Percentiles rank a stretch among this genome's conserved stretches.
Evolutionary conservation across 345 rosid genomes (phyloP).

Genomic region (Microthlaspi erraticum): DNA sequence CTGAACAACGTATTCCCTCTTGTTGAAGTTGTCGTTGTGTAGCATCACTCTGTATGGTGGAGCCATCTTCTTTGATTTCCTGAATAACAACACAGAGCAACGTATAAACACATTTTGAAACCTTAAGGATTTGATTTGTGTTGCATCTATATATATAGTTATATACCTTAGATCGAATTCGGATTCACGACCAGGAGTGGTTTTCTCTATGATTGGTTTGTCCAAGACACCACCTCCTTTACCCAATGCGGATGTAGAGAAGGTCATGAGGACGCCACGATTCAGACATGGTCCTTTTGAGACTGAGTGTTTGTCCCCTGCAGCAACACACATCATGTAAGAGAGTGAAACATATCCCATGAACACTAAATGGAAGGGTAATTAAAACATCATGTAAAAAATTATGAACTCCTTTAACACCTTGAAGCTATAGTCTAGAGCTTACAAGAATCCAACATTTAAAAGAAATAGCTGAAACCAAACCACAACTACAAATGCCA

Average conservation of each 20-base stretch:
- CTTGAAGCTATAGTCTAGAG: neutral
- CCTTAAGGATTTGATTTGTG: too few relatives aligned
- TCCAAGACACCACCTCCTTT: constrained; percentile 81
- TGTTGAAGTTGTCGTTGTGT: constrained; percentile 92
- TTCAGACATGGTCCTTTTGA: constrained; percentile 57
- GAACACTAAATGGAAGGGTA: constrained; percentile 1
- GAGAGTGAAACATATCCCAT: neutral
- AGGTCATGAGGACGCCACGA: constrained; percentile 60
- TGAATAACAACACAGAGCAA: constrained; percentile 33
- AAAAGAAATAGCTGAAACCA: constrained; percentile 11
- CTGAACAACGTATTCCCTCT: constrained; percentile 90
- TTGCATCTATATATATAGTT: too few relatives aligned
- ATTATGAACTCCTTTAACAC: constrained; percentile 1
- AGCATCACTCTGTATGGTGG: constrained; percentile 87
- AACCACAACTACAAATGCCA: constrained; percentile 28
- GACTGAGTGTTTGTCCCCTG: constrained; percentile 60
- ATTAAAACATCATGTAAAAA: constrained; percentile 3
- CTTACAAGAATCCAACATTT: constrained; percentile 4
- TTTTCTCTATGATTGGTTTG: constrained; percentile 71
- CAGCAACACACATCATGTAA: constrained; percentile 8
- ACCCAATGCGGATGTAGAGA: constrained; percentile 55
- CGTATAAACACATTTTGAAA: neutral
- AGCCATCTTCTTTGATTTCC: constrained; percentile 79
- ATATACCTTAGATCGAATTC: constrained; percentile 85
- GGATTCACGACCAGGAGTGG: constrained; percentile 75